Evolutionary conservation across 2,329 filamentous ascomycete species (phyloP).

Genomic region (Pseudogymnoascus destructans): DNA sequence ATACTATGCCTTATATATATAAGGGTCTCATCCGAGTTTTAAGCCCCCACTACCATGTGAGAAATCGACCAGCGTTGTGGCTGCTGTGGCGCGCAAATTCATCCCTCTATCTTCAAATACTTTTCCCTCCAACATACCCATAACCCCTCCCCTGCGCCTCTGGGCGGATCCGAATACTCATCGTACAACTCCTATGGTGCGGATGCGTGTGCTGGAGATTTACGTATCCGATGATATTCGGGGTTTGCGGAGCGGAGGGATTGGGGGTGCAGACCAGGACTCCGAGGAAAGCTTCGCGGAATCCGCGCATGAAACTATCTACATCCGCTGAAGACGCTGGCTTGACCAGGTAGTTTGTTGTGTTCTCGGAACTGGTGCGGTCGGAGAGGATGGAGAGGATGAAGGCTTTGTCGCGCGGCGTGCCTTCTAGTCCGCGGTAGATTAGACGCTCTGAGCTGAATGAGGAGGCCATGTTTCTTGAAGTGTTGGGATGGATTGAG

Average conservation of each 20-base stretch:
- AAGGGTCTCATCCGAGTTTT: background rate
- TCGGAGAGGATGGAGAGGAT: slow-evolving; percentile 24
- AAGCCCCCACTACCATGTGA: background rate
- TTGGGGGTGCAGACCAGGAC: slow-evolving; percentile 28
- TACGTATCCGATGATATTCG: slow-evolving; percentile 6
- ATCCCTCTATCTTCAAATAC: background rate
- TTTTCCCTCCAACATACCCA: slow-evolving; percentile 26
- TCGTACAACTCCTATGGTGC: slow-evolving; percentile 32
- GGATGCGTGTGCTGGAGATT: background rate
- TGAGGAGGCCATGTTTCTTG: slow-evolving; percentile 10
- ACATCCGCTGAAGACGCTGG: slow-evolving; percentile 20
- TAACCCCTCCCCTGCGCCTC: slow-evolving; percentile 26
- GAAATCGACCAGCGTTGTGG: background rate
- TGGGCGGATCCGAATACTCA: slow-evolving; percentile 25
- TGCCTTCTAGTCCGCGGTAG: slow-evolving; percentile 28
- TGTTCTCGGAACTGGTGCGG: slow-evolving; percentile 21
- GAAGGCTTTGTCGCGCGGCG: slow-evolving; percentile 25
- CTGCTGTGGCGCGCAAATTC: background rate
- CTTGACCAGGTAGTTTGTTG: slow-evolving; percentile 23
- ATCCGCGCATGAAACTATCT: background rate
- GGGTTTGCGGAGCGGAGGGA: background rate
- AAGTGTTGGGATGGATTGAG: background rate
- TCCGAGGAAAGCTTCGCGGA: slow-evolving; percentile 23
- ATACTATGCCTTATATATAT: background rate
- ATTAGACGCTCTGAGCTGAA: slow-evolving; percentile 29